phyloP scores from a whole-genome alignment of 139 green algal genomes.

The Chlamydomonas sp. region DNA sequence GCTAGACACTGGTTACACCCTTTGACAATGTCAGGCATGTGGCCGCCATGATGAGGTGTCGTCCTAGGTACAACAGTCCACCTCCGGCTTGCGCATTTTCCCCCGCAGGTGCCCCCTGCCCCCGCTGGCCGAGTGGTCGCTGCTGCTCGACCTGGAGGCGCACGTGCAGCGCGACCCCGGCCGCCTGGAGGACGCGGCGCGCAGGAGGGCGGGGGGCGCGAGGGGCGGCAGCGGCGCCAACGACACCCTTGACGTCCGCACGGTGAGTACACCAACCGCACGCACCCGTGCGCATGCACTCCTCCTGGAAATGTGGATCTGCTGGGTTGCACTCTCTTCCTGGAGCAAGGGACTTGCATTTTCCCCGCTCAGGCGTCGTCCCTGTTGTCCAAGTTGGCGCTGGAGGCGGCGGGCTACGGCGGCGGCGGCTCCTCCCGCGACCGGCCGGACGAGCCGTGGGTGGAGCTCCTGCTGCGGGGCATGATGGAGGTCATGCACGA shows the following conservation, averaged over 20 bases:
- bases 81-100: too few species aligned
- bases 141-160: constrained; percentile 28
- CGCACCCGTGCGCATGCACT: not conserved
- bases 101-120: not conserved
- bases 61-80: too few species aligned
- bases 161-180: not conserved
- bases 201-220: not conserved
- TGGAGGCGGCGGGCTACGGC: not conserved
- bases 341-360: too few species aligned
- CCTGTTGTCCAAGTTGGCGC: not conserved
- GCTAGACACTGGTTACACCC: too few species aligned
- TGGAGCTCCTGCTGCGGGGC: constrained; percentile 13
- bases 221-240: not conserved
- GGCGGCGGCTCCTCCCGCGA: not conserved
- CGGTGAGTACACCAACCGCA: not conserved
- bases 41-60: too few species aligned
- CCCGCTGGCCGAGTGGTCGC: constrained; percentile 3
- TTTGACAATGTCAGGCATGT: too few species aligned
- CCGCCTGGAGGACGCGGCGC: constrained; percentile 12
- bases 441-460: constrained; percentile 1
- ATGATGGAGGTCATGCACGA: constrained; percentile 41
- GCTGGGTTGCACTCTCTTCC: too few species aligned
- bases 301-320: not conserved
- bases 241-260: not conserved
- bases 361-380: not conserved